Base-by-base conservation (phyloP, 2,329 filamentous ascomycete species). In the Lomentospora prolificans region DNA sequence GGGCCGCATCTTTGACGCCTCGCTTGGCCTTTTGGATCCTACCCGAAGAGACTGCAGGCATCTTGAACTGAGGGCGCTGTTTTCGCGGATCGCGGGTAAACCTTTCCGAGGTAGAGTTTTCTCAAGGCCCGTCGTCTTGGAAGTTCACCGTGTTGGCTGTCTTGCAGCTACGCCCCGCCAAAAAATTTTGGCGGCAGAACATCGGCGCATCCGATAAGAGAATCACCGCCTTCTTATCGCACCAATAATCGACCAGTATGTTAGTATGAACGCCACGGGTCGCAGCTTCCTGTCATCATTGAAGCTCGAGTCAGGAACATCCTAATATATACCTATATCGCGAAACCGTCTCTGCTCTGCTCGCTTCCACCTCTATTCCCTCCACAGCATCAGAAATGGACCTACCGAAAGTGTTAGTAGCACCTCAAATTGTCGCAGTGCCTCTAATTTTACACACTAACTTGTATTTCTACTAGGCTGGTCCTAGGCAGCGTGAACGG, bases 401-500 rank as follows among this genome's bases (percentile, higher is more conserved):
- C 60, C 69, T 53, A 19, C 70, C 73, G 48, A 79, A 79, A 64
- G 71, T 78, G 76, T 78, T 66, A 64, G 73, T 59, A 19, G 6
- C 33, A 44, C 14, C 12, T 25, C 17, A 2, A 46, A 28, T 5
- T 27, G 9, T 48, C 27, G 2, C 3, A 50, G 3, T 12, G 5
- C 41, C 19, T 48, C 27, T 24, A 22, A 12, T 19, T 3, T n/a
- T 7, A 44, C 25, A 14, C 27, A 52, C 17, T 57, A 33, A 61
- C 56, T 61, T 64, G 50, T 62, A 55, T 53, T 10, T 19, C 53
- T 17, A 33, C 2, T 57, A 90, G 86, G 57, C 84, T 94, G 63
- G 89, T 96, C 39, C 74, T 96, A 59, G 94, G 94, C 57, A 84
- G 84, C 66, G 78, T 95, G 60, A 86, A 90, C 66, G 92, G 92